Conservation (phyloP, 2,329 filamentous ascomycete genomes). For the Metarhizium anisopliae region DNA sequence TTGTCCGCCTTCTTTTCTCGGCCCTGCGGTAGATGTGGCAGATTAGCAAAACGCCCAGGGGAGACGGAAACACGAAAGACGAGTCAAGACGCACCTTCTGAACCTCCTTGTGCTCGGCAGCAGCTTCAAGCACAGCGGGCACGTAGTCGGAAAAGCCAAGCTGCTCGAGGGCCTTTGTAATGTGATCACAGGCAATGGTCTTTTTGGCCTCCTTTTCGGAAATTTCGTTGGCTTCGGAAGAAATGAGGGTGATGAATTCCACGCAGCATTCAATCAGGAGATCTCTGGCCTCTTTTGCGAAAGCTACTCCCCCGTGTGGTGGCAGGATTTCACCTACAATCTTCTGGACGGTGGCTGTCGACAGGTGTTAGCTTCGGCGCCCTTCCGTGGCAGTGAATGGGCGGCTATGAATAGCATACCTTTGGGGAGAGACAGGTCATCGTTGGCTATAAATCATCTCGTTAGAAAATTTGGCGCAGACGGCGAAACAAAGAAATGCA, state of each 20-base stretch:
- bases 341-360: conserved; percentile 60
- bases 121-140: conserved; percentile 74
- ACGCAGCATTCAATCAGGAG: conserved; percentile 97
- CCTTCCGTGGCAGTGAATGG: not conserved
- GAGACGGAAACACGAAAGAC: conserved; percentile 36
- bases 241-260: conserved; percentile 96
- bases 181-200: conserved; percentile 96
- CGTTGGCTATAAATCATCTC: conserved; percentile 38
- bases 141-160: conserved; percentile 92
- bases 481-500: conserved; percentile 3
- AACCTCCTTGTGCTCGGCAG: conserved; percentile 83
- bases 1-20: conserved; percentile 97
- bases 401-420: conserved; percentile 30
- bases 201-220: conserved; percentile 98
- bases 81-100: conserved; percentile 60
- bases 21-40: conserved; percentile 42
- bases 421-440: conserved; percentile 57
- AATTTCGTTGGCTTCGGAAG: conserved; percentile 98
- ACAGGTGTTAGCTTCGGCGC: conserved; percentile 14
- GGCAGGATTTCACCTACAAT: conserved; percentile 93
- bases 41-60: not conserved
- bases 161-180: conserved; percentile 87
- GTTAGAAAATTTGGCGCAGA: conserved; percentile 21
- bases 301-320: conserved; percentile 64
- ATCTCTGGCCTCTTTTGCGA: conserved; percentile 91